Evolutionary conservation across 2,329 filamentous ascomycete species (phyloP), one percentile per base, ranked within the genome.

Genomic region (Aspergillus pseudoglaucus): DNA sequence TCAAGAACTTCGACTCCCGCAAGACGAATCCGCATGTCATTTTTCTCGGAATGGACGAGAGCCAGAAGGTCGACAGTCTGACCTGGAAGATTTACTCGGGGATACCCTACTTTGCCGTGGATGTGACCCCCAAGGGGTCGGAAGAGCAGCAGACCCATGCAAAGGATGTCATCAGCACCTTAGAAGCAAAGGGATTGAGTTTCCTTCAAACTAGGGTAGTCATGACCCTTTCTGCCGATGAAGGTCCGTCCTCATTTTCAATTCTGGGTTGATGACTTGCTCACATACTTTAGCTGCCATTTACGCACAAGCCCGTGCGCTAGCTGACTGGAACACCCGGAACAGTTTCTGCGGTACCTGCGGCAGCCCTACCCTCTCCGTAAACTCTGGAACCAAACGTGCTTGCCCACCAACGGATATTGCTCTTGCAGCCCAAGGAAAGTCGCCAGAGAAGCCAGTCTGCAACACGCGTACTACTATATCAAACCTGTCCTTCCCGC

Each of bases 331-430:
- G 93, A 97, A 98, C 71, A 78, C 78, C 22, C 86, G 91, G 45
- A 95, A 95, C 70, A 87, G 85, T 25, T 98, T 89, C 76, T 98
- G 93, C 68, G 90, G 84, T 27, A 85, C 85, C 47, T 98, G 93
- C 69, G 91, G 93, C 30, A 80, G 87, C 61, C 82, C 80, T 20
- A 97, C 90, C 0, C 74, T 96, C 12, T 63, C 61, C 15, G 56
- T 67, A 10, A 71, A 75, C 51, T 71, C 66, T 5, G 71, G 70
- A 32, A 69, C 66, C 14, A 75, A 75, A 55, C 68, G 72, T 30
- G 61, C 64, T 20, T 75, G 68, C 50, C 72, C 72, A 42, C 70
- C 70, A 8, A 71, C 60, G 6, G 72, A 76, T 55, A 55, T 62
- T n/a, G 67, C 66, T 3, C 59, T 56, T 17, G 4, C 54, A 4